These are phyloP conservation scores for Ascochyta koolunga DNA, from an alignment of 2,329 filamentous ascomycete genomes.

Conservation along the genomic window DNA sequence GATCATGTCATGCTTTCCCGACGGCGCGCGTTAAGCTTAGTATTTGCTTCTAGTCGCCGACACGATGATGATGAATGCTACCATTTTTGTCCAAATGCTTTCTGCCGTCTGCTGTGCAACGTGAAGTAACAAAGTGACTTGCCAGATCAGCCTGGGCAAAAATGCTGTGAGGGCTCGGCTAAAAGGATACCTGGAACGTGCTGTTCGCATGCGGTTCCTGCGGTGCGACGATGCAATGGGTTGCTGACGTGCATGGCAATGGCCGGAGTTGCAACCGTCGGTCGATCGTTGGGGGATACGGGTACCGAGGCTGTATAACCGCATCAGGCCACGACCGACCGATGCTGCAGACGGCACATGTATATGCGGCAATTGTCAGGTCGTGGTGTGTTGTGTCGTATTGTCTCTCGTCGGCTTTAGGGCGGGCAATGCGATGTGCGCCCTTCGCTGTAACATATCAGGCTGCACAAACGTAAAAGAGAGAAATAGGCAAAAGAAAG, in stretches of 20 bases:
- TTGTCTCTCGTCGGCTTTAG: background rate
- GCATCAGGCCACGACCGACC: background rate
- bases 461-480: background rate
- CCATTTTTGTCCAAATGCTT: background rate
- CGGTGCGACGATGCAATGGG: conserved; percentile 9
- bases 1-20: background rate
- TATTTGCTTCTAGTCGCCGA: background rate
- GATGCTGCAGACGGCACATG: background rate
- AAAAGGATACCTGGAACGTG: conserved; percentile 4
- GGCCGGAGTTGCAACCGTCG: background rate
- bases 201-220: conserved; percentile 20
- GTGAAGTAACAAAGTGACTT: background rate
- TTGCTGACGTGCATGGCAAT: conserved; percentile 6
- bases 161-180: background rate
- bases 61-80: conserved; percentile 1
- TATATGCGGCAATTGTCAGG: background rate
- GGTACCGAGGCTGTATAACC: too few relatives aligned
- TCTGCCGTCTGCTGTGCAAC: conserved; percentile 3
- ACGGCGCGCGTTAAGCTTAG: conserved; percentile 1
- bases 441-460: background rate
- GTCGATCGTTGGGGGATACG: background rate
- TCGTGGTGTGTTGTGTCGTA: background rate
- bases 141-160: background rate
- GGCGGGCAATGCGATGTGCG: background rate
- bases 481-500: background rate